Evolutionary conservation across 2,329 filamentous ascomycete species (phyloP), one percentile per base, ranked within the genome.

Genomic region (Blastomyces percursus): DNA sequence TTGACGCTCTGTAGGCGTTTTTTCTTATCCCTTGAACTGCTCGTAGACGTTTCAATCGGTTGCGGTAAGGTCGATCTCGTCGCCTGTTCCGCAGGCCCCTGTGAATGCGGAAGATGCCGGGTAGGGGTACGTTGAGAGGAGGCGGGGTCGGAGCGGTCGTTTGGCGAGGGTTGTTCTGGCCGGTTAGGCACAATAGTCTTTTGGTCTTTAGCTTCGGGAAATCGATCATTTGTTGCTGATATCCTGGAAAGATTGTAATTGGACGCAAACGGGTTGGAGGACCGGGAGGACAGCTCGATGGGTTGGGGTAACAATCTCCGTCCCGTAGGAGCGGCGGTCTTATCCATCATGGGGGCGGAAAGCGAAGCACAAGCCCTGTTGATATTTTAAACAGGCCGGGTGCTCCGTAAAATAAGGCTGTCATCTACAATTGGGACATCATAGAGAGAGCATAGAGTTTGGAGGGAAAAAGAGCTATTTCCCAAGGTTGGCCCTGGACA

Each of bases 41-140:
- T 72, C n/a, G 73, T 72, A 12, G 70, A 73, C 14, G 74, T 78
- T 67, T 80, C 78, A 50, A 77, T 71, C 6, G 77, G 78, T 63
- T 80, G 74, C 38, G 74, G 71, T 46, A 76, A 67, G 63, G 75
- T 74, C 63, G 72, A 73, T 56, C 72, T 70, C 30, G 51, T 52
- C 38, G 11, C 44, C 24, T 24, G n/a, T 16, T 52, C 30, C n/a
- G 54, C 16, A 16, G 59, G 19, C 24, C 55, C 54, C 21, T 42
- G 52, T 24, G 54, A 35, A 24, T 62, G 61, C 46, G 54, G 61
- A 32, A 62, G n/a, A 52, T 52, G 30, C 30, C 32, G 48, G 48
- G 46, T 9, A 19, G 44, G 19, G 32, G 59, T 30, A 60, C n/a
- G 48, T 32, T 52, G 59, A 16, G 44, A 24, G 14, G 59, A 27